phyloP scores from a whole-genome alignment of 805 yeast genomes.

The Ogataea methylovora region DNA sequence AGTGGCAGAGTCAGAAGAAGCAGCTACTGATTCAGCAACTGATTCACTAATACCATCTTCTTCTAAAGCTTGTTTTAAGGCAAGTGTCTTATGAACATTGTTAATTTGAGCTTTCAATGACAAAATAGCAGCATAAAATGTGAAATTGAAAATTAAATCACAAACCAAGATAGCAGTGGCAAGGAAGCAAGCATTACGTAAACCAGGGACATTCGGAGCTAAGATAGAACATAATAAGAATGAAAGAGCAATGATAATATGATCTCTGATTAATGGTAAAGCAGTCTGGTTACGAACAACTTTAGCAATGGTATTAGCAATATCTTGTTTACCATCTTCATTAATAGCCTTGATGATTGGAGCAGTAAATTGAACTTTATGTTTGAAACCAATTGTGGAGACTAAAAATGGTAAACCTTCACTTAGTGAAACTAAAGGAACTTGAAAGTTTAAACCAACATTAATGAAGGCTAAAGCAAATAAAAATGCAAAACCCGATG shows the following conservation, averaged over 20 bases:
- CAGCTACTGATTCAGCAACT: conserved; percentile 68
- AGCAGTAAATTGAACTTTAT: conserved; percentile 66
- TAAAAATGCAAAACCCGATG: conserved; percentile 77
- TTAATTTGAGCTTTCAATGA: conserved; percentile 85
- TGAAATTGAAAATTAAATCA: conserved; percentile 67
- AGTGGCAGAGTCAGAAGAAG: conserved; percentile 20
- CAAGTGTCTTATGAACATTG: conserved; percentile 74
- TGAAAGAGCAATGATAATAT: conserved; percentile 62
- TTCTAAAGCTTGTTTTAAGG: conserved; percentile 71
- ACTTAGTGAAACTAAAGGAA: conserved; percentile 67
- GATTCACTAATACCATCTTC: conserved; percentile 82
- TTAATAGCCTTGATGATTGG: conserved; percentile 40
- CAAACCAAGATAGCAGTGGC: conserved; percentile 60
- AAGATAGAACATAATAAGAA: conserved; percentile 59
- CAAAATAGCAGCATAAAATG: conserved; percentile 78
- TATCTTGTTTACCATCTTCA: conserved; percentile 17
- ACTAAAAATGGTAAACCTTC: conserved; percentile 94
- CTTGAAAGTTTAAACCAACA: conserved; percentile 45
- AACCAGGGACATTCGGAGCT: conserved; percentile 61
- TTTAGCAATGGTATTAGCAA: conserved; percentile 24
- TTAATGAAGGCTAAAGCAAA: conserved; percentile 65
- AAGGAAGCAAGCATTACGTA: conserved; percentile 74
- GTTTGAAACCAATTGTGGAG: conserved; percentile 86
- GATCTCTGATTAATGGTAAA: conserved; percentile 62
- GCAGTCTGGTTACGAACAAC: conserved; percentile 29